Evolutionary conservation across 352 stramenopile species (phyloP).

Genomic region (Pythium dissotocum): DNA sequence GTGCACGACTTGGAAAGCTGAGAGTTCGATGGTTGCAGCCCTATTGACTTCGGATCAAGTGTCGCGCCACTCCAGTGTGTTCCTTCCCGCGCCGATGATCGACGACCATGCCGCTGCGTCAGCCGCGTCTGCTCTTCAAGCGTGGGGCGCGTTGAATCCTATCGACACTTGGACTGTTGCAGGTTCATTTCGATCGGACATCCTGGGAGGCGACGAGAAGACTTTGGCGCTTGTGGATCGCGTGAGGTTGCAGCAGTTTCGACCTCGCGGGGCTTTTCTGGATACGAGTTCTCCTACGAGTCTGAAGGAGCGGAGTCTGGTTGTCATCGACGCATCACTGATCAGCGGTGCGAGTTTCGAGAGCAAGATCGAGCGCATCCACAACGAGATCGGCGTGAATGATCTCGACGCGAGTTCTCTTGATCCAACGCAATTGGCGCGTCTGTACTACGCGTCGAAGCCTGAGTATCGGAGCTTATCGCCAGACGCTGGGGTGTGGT

Average conservation of each 20-base stretch:
- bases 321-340: conserved; percentile 8
- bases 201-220: not conserved
- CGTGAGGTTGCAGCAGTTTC: conserved; percentile 10
- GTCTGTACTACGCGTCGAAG: not conserved
- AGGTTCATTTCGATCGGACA: not conserved
- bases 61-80: not conserved
- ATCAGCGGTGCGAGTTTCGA: not conserved
- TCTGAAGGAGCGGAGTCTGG: conserved; percentile 1
- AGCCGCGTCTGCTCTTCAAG: conserved; percentile 4
- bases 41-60: conserved; percentile 1
- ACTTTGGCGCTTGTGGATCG: conserved; percentile 1
- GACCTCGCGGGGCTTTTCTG: conserved; percentile 5
- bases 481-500: not conserved
- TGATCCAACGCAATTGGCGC: conserved; percentile 17
- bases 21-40: conserved; percentile 2
- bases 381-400: not conserved
- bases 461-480: not conserved
- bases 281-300: conserved; percentile 7
- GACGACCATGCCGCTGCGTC: not conserved
- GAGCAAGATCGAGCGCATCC: not conserved
- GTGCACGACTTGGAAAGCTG: conserved; percentile 16
- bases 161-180: conserved; percentile 11
- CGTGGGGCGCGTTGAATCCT: conserved; percentile 19
- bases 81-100: not conserved
- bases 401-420: not conserved